Percentiles rank a stretch among this genome's conserved stretches.
These are phyloP conservation scores for Uronychia setigera DNA, from an alignment of 73 alveolate species.

Conservation along the genomic window DNA sequence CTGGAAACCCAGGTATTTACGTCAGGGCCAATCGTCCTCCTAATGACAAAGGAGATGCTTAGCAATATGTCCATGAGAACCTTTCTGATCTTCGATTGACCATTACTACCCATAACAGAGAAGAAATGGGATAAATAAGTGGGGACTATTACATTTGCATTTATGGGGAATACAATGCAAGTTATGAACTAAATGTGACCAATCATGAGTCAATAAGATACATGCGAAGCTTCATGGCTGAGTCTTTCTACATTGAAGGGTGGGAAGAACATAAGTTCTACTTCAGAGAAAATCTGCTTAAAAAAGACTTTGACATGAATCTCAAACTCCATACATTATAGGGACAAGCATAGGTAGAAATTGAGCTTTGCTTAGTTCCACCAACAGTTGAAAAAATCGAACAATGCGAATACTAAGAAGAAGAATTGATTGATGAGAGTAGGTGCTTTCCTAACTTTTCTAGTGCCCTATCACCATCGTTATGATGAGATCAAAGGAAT, in stretches of 20 bases:
- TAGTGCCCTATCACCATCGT: background rate
- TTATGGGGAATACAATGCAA: background rate
- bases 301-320: background rate
- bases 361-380: background rate
- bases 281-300: background rate
- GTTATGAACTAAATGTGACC: background rate
- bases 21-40: background rate
- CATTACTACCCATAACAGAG: background rate
- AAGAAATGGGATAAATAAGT: background rate
- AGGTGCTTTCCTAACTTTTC: background rate
- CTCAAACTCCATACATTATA: background rate
- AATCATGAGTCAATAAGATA: background rate
- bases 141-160: background rate
- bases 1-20: background rate
- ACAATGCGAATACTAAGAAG: background rate
- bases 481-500: background rate
- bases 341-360: constrained; percentile 1
- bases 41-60: background rate
- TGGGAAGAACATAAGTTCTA: background rate
- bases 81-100: background rate
- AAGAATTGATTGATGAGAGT: background rate
- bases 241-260: background rate
- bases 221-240: background rate
- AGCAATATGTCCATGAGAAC: background rate
- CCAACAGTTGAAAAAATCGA: background rate